Evolutionary conservation across 164 flowering plant species (phyloP).

Genomic region (Nymphaea colorata): DNA sequence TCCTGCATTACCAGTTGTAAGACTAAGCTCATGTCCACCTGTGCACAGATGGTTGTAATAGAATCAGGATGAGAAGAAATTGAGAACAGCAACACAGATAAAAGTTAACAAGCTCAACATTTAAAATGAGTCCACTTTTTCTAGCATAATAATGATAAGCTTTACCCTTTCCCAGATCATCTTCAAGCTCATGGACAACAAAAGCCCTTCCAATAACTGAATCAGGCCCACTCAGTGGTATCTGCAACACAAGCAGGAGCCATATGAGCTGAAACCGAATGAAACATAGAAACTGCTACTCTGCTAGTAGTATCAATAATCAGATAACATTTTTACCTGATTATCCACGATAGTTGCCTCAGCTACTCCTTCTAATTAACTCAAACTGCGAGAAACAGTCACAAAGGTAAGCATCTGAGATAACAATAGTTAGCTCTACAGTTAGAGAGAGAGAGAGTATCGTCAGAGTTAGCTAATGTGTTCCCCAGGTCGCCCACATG

Average conservation of each 20-base stretch:
- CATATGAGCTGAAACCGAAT: background rate
- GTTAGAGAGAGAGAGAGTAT: constrained; percentile 21
- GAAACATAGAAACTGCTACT: background rate
- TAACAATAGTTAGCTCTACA: background rate
- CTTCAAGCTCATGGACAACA: constrained; percentile 92
- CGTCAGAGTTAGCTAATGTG: constrained; percentile 87
- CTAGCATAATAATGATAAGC: too few relatives aligned
- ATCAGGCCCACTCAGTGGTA: constrained; percentile 73
- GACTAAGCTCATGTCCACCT: constrained; percentile 97
- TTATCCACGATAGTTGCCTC: constrained; percentile 80
- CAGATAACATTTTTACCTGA: constrained; percentile 36
- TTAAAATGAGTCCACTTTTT: too few relatives aligned
- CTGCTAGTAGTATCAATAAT: background rate
- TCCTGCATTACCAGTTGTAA: constrained; percentile 89
- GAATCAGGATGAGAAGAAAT: constrained; percentile 3
- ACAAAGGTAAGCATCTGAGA: too few relatives aligned
- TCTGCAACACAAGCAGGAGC: constrained; percentile 27
- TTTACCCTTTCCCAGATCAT: constrained; percentile 97
- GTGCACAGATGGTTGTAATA: constrained; percentile 1
- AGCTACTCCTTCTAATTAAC: too few relatives aligned
- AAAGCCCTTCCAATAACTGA: constrained; percentile 84
- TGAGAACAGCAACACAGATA: too few relatives aligned
- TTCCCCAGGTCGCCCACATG: constrained; percentile 99
- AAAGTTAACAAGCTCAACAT: too few relatives aligned
- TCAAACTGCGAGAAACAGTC: too few relatives aligned